These are phyloP conservation scores for Prunus campanulata DNA, from an alignment of 306 rosid genomes.

Conservation along the genomic window DNA sequence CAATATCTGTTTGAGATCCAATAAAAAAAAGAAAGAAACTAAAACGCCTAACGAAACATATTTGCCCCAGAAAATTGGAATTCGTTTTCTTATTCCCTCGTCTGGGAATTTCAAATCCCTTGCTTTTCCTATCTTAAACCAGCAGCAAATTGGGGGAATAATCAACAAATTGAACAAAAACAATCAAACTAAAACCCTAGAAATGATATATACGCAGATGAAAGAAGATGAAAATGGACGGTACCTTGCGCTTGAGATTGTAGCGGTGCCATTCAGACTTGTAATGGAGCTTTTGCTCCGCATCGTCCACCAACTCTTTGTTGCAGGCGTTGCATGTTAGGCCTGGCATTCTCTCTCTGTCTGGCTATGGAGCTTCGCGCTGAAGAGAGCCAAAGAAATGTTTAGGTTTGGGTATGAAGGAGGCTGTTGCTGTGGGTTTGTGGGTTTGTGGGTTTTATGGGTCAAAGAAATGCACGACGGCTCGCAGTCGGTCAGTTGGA, in stretches of 20 bases:
- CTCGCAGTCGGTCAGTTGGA: constrained; percentile 34
- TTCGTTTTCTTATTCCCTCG: not conserved
- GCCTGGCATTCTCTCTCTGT: constrained; percentile 42
- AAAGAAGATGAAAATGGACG: not conserved
- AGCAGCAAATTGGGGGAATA: not conserved
- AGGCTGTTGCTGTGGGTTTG: not conserved
- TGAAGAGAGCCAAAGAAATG: not conserved
- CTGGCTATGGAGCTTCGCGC: not conserved
- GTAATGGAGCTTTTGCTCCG: constrained; percentile 81
- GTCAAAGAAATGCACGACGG: constrained; percentile 6
- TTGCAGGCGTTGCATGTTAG: constrained; percentile 90
- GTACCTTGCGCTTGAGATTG: constrained; percentile 99
- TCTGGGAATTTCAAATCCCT: not conserved
- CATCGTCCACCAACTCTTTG: constrained; percentile 62
- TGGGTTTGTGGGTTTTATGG: not conserved
- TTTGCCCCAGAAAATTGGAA: not conserved
- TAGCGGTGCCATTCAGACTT: constrained; percentile 99
- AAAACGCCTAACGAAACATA: too few species aligned
- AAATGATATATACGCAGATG: not conserved
- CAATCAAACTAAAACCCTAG: not conserved
- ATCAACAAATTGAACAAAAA: not conserved
- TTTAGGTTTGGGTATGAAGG: not conserved
- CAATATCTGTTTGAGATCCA: not conserved
- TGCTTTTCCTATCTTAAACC: not conserved
- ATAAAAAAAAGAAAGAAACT: not conserved